Base-by-base conservation (phyloP, 2,329 filamentous ascomycete species). In the Fusarium paranaense region DNA sequence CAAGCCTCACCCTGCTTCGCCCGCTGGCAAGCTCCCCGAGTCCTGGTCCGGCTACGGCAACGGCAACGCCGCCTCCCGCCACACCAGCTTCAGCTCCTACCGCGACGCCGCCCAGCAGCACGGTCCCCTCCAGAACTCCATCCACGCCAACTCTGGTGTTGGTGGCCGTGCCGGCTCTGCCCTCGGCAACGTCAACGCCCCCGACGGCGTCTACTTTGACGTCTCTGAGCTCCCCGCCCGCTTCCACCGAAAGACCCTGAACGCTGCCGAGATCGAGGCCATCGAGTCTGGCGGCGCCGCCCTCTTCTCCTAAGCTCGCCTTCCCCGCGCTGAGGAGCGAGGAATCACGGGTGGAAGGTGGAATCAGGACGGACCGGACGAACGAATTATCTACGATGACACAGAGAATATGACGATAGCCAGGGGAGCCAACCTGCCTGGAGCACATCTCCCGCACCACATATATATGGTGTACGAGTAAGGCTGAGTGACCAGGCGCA, bases 241-340 rank as follows among this genome's bases (percentile, higher is more conserved):
- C 78, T 99, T 98, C 90, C 91, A 92, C 80, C 90, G 95, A 74
- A 86, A 90, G 58, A 89, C 91, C 14, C 93, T 95, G 85, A 92
- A 90, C 40, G 84, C 92, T 77, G 91, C 92, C 50, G 97, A 99
- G 89, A 99, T 99, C 70, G 97, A 98, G 83, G 95, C 95, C 25
- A 90, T 99, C 80, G 95, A 98, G 90, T 97, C 94, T 65, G 97
- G 95, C 64, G 97, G 97, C 66, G 97, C 96, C 37, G 85, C 88
- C 38, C 81, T 87, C 66, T 83, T 88, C 73, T 85, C 86, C 72
- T 90, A 82, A 79, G 74, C 67, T 30, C 69, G 32, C 40, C 64
- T 72, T 30, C 63, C 67, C 47, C 45, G 25, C 47, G 63, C 56
- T 59, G 20, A 56, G 35, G 35, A 60, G 68, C 64, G 68, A 74